These are phyloP conservation scores for Cotoneaster glaucophyllus DNA, from an alignment of 306 rosid species.

Conservation along the genomic window DNA sequence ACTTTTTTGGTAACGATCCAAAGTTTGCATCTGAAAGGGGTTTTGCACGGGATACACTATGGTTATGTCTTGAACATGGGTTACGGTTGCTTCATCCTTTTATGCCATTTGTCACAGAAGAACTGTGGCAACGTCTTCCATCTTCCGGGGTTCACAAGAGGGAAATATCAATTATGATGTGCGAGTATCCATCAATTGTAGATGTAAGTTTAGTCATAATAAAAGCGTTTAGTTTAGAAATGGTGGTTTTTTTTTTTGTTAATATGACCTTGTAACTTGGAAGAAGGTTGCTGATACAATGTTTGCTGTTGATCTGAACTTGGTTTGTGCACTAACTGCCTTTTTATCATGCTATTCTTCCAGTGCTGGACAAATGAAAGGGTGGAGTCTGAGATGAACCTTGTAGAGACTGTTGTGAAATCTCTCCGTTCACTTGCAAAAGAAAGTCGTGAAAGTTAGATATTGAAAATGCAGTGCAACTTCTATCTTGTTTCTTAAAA, in stretches of 20 bases:
- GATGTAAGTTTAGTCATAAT: constrained; percentile 63
- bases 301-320: constrained; percentile 36
- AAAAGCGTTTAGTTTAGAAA: no score
- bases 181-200: constrained; percentile 53
- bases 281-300: no score
- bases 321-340: background rate
- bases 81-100: constrained; percentile 90
- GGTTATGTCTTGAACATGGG: constrained; percentile 92
- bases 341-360: background rate
- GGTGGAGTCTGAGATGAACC: constrained; percentile 65
- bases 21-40: constrained; percentile 48
- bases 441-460: constrained; percentile 85
- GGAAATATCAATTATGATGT: constrained; percentile 70
- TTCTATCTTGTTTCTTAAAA: constrained; percentile 8
- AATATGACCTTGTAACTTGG: no score
- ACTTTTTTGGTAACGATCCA: constrained; percentile 56
- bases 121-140: constrained; percentile 98
- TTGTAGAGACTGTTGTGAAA: constrained; percentile 57
- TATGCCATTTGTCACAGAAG: constrained; percentile 95
- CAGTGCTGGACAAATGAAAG: constrained; percentile 80
- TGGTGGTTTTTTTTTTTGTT: constrained; percentile 10
- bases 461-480: background rate
- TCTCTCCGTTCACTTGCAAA: constrained; percentile 83
- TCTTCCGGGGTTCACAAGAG: constrained; percentile 45
- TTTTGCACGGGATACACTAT: constrained; percentile 65